These are phyloP conservation scores for Nigrospora oryzae DNA, from an alignment of 2,329 filamentous ascomycete genomes.

Conservation along the genomic window DNA sequence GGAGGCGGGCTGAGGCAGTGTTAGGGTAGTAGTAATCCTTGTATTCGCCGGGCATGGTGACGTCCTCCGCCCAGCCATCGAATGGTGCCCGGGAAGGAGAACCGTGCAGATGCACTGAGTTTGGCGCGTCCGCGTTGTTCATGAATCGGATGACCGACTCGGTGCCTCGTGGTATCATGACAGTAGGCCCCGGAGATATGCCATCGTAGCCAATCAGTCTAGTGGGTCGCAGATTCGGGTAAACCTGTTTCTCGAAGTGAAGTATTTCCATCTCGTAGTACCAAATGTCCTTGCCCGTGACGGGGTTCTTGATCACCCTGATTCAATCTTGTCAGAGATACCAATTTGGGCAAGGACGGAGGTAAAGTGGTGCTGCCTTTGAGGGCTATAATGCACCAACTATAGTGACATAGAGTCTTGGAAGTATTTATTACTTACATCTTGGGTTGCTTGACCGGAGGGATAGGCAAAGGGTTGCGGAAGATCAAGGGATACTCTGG, in stretches of 20 bases:
- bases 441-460: constrained; percentile 30
- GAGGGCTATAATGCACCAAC: no score
- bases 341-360: neutral
- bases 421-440: constrained; percentile 22
- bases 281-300: constrained; percentile 22
- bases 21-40: constrained; percentile 55
- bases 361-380: no score
- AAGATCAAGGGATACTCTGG: constrained; percentile 28
- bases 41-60: constrained; percentile 40
- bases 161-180: constrained; percentile 35
- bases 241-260: constrained; percentile 24
- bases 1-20: constrained; percentile 37
- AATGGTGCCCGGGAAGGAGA: constrained; percentile 38
- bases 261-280: constrained; percentile 27
- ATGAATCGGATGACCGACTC: constrained; percentile 45
- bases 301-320: constrained; percentile 24
- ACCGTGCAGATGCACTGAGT: constrained; percentile 46
- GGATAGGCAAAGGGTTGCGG: constrained; percentile 32
- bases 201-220: constrained; percentile 42
- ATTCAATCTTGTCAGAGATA: neutral
- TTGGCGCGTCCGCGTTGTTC: constrained; percentile 35
- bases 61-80: constrained; percentile 47
- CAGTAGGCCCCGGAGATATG: constrained; percentile 43
- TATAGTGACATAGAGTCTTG: no score
- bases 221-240: constrained; percentile 22